These are phyloP conservation scores for Schizophyllum amplum DNA, from an alignment of 1,284 basidiomycete species.

Conservation along the genomic window DNA sequence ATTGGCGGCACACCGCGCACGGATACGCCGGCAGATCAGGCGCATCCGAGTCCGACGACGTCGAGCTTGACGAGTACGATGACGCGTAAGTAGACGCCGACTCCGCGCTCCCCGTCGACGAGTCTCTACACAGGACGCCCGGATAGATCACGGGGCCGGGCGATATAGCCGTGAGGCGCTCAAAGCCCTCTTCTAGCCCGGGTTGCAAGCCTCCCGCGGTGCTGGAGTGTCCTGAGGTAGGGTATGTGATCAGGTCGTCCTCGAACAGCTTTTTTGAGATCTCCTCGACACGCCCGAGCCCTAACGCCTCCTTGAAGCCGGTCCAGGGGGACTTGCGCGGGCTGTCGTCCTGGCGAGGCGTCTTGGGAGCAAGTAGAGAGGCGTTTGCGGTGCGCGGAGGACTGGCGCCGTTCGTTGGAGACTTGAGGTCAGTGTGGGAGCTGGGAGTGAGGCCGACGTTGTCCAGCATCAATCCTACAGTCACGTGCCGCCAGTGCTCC, in stretches of 20 bases:
- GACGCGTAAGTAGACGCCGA: neutral
- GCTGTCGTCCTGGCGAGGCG: neutral
- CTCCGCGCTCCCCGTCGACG: neutral
- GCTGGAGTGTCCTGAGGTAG: no score
- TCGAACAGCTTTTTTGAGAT: neutral
- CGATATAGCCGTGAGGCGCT: no score
- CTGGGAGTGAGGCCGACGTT: neutral
- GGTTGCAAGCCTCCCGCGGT: no score
- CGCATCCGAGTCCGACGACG: neutral
- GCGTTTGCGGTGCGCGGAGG: no score
- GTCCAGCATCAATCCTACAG: neutral
- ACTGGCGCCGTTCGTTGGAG: no score
- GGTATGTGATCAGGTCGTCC: neutral
- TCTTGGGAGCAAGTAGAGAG: neutral
- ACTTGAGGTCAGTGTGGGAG: no score
- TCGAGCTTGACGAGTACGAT: neutral
- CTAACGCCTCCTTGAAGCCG: neutral
- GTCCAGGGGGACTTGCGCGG: neutral
- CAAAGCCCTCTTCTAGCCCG: no score
- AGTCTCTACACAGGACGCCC: neutral
- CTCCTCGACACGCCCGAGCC: neutral
- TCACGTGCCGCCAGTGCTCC: neutral
- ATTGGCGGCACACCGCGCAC: neutral
- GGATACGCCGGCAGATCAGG: neutral
- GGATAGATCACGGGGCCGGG: no score